Base-by-base conservation (phyloP, 2,329 filamentous ascomycete genomes). In the Apiospora phragmitis region DNA sequence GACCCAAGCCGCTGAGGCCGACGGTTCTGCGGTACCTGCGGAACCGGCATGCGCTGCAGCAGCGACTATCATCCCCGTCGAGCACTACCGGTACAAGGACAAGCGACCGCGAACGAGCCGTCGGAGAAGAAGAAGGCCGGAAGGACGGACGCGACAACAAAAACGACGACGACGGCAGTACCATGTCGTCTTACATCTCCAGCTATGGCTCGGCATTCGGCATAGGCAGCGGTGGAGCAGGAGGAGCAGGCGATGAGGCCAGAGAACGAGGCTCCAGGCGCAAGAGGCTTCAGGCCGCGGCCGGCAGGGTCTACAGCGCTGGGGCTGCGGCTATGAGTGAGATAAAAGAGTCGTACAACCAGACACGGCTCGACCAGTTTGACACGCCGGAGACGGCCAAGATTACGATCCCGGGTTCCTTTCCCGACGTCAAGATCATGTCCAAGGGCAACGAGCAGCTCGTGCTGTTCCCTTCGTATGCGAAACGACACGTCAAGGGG, bases 401-500 rank as follows among this genome's bases (percentile, higher is more conserved):
- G 72, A 80, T 84, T 26, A 82, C 86, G 62, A 92, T 93, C 41
- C 92, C 94, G 0, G 93, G 92, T 0, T 90, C 92, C 1, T 98
- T 97, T 77, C 94, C 94, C 0, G 92, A 97, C 75, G 92, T 94
- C 24, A 89, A 92, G n/a, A 93, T 97, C 71, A 89, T 92, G 21
- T 88, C 90, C 14, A 91, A 90, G 72, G 95, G 94, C 16, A 89
- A 94, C 72, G 94, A 98, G 80, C 94, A 98, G 83, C 94, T 99
- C 91, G 90, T 99, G 12, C 80, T 99, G 32, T 99, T 99, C 75
- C 96, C 96, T 0, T 98, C 94, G 69, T 99, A 99, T 79, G 94
- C 94, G 11, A 91, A 95, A 78, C 87, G 87, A 72, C 92, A 97
- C 79, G 81, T 88, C 43, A 91, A 82, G 78, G 75, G 73, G n/a